Percentiles rank a stretch among this genome's conserved stretches.
Evolutionary conservation across 129 eudicot genomes (phyloP).

Genomic region (Escallonia herrerae): DNA sequence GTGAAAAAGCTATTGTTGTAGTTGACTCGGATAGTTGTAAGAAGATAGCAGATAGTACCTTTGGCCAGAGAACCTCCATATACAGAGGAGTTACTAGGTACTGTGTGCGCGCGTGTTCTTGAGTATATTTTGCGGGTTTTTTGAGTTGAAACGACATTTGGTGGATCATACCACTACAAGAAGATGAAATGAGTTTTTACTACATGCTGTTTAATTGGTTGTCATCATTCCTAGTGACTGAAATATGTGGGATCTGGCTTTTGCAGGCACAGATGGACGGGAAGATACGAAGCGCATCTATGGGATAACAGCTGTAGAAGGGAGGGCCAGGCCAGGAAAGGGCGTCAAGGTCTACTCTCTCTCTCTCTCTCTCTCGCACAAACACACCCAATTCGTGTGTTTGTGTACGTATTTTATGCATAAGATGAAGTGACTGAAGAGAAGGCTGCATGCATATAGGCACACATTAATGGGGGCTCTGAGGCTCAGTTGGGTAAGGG

Average conservation of each 20-base stretch:
- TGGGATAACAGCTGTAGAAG: conserved; percentile 99
- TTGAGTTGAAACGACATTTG: background rate
- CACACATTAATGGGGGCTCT: conserved; percentile 4
- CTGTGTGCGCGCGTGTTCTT: background rate
- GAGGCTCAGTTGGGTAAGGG: conserved; percentile 8
- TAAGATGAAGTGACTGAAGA: no score
- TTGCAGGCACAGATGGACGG: conserved; percentile 98
- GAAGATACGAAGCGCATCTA: conserved; percentile 98
- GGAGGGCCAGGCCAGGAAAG: conserved; percentile 98
- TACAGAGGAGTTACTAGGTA: conserved; percentile 96
- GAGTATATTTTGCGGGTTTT: no score
- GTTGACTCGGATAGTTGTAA: conserved; percentile 53
- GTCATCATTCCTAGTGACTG: no score
- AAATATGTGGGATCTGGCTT: no score
- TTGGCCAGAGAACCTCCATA: conserved; percentile 94
- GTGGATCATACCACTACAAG: background rate
- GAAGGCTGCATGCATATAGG: conserved; percentile 15
- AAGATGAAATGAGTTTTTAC: background rate
- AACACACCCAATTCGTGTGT: no score
- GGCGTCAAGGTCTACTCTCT: conserved; percentile 83
- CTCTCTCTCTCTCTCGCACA: background rate
- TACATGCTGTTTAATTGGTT: conserved; percentile 10
- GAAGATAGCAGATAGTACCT: conserved; percentile 75
- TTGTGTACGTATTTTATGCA: background rate
- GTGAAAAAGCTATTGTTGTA: conserved; percentile 38